Conservation (phyloP, 2,329 filamentous ascomycete species). For the Pleomassaria siparia region DNA sequence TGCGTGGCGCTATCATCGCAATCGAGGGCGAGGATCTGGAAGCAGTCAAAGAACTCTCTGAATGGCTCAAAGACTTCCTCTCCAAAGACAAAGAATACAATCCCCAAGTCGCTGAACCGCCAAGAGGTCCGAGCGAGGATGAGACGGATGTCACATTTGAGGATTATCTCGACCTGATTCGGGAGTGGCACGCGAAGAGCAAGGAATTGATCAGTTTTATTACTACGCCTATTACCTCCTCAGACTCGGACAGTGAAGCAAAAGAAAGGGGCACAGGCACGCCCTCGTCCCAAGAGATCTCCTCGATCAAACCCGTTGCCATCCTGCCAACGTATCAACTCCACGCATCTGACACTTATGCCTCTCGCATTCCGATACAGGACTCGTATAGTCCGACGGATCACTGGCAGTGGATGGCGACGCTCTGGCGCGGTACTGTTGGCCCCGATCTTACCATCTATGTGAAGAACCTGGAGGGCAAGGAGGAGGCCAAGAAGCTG, state of each 20-base stretch:
- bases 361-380: constrained; percentile 70
- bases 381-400: constrained; percentile 81
- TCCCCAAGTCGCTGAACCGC: constrained; percentile 54
- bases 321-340: constrained; percentile 80
- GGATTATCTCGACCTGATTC: constrained; percentile 68
- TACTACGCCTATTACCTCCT: constrained; percentile 31
- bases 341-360: constrained; percentile 73
- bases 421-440: constrained; percentile 83
- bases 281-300: constrained; percentile 7
- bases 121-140: constrained; percentile 41
- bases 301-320: constrained; percentile 63
- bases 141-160: constrained; percentile 42
- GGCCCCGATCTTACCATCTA: constrained; percentile 80
- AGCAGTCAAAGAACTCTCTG: constrained; percentile 66
- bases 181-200: constrained; percentile 74
- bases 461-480: constrained; percentile 44
- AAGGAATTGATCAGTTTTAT: constrained; percentile 67
- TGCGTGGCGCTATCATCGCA: constrained; percentile 78
- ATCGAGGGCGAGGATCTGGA: constrained; percentile 73
- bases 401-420: constrained; percentile 98
- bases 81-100: constrained; percentile 55
- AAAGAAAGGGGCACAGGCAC: constrained; percentile 19
- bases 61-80: constrained; percentile 60
- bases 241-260: constrained; percentile 4
- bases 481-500: constrained; percentile 40